Conservation (phyloP, 2,329 filamentous ascomycete genomes). For the Xylaria multiplex region DNA sequence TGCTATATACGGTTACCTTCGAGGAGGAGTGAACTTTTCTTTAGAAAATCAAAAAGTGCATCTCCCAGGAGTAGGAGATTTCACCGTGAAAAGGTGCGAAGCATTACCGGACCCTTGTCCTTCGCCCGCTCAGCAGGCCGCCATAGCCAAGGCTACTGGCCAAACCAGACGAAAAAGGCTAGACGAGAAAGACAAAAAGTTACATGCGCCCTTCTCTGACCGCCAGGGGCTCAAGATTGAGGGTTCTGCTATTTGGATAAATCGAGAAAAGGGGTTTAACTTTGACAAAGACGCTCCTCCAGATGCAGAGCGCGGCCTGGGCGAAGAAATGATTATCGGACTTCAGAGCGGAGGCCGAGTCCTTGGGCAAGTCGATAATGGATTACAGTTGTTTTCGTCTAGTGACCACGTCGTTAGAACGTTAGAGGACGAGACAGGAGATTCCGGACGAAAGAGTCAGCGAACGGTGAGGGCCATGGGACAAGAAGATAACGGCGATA, state of each 20-base stretch:
- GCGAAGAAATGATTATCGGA: conserved; percentile 92
- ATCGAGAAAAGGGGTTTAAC: conserved; percentile 74
- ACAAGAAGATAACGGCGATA: conserved; percentile 62
- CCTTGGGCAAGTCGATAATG: conserved; percentile 82
- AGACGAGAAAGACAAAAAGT: conserved; percentile 95
- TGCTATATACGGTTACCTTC: conserved; percentile 90
- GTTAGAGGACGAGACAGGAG: conserved; percentile 68
- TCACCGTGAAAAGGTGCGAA: conserved; percentile 85
- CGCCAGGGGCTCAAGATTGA: conserved; percentile 96
- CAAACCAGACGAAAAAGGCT: conserved; percentile 83
- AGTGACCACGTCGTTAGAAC: conserved; percentile 73
- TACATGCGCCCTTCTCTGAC: conserved; percentile 98
- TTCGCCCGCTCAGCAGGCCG: conserved; percentile 89
- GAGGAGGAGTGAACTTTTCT: conserved; percentile 94
- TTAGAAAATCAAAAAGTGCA: conserved; percentile 83
- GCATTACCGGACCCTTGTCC: conserved; percentile 93
- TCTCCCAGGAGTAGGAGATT: conserved; percentile 90
- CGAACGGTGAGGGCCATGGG: conserved; percentile 68
- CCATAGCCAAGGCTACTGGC: conserved; percentile 82
- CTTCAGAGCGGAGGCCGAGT: conserved; percentile 84
- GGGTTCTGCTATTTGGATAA: conserved; percentile 94
- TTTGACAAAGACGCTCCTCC: conserved; percentile 75
- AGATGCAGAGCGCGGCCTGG: conserved; percentile 82
- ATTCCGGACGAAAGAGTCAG: conserved; percentile 69
- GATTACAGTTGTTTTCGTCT: conserved; percentile 85